Evolutionary conservation across 208 protist genomes (phyloP), one percentile per base, ranked within the genome.

Genomic region (Leishmania amazonensis): DNA sequence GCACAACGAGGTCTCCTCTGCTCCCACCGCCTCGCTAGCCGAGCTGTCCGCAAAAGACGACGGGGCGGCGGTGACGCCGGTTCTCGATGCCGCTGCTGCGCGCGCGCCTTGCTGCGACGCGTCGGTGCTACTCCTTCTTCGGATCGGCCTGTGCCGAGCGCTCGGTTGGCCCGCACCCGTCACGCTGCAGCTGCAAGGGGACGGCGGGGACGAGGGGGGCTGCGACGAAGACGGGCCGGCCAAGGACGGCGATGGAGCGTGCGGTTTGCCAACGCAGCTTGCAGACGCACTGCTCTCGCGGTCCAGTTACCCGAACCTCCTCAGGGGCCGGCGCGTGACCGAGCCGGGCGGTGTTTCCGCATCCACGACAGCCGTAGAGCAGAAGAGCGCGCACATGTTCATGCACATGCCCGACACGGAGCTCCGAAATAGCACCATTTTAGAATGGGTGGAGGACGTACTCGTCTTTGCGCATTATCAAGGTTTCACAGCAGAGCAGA

Each of bases 361-460:
- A 40, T 15, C 21, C n/a, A 65, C 49, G 8, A 65, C 38, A 19
- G 2, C 35, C 38, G 6, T 38, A 45, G 38, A 47, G 21, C 24
- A 64, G 51, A 54, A 51, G 35, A 45, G 71, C 60, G 17, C 17
- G 47, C 72, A 76, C 73, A 54, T 86, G 21, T 94, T 89, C 81
- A 80, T 83, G 71, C 83, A 85, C 74, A 75, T 81, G 53, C 62
- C 67, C 24, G 90, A 83, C 60, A 88, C 87, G 19, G 85, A 89
- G 42, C 85, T 93, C 75, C 85, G 84, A 35, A 86, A 90, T 51
- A 79, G 85, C 45, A 83, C 87, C 28, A 28, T 97, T 49, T 68
- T 93, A 9, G 91, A 96, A 80, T 97, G 94, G 94, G 92, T 94
- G 58, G 89, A 94, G 76, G 92, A 94, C 31, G 58, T 92, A 9